Evolutionary conservation across 108 stramenopile species (phyloP), one percentile per base, ranked within the genome.

Genomic region (Conticribra guillardii): DNA sequence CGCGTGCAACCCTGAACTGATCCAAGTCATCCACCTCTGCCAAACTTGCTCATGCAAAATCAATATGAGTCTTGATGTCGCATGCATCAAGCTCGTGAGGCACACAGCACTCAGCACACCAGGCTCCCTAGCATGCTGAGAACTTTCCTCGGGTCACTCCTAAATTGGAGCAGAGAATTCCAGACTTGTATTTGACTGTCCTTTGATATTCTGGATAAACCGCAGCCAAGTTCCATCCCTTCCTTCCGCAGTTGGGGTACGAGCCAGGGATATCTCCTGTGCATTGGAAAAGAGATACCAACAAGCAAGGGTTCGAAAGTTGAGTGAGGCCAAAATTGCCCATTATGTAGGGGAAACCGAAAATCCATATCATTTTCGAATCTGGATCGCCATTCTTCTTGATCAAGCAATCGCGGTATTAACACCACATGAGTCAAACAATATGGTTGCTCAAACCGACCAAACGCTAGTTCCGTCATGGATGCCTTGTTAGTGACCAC

Each of bases 161-260:
- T 64, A 41, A 77, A 27, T 77, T 77, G 26, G 67, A 68, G 59
- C 59, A 60, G 30, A 60, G 34, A 44, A 60, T 15, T 44, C 59
- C 59, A 23, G 59, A 60, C 41, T 49, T 67, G 69, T n/a, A 77
- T 11, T 7, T 60, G 59, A 60, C 59, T 44, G 4, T 2, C 19
- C 41, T 60, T 60, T 19, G 59, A 60, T 34, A 60, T 3, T 2
- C 8, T 8, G 11, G 59, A 60, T 34, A 60, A 44, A 18, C 3
- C 34, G 14, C 59, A 2, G 0, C 59, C 37, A 44, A 60, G 34
- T 28, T 44, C 59, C 60, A 77, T 29, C 44, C 21, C 69, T 46
- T 29, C 18, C 28, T 37, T 0, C 26, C 17, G 22, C 9, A 18
- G 16, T 9, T 28, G 23, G 23, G 19, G n/a, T 24, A 77, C 2